Evolutionary conservation across 1,284 basidiomycete genomes (phyloP), one percentile per base, ranked within the genome.

Genomic region (Trametes hirsuta): DNA sequence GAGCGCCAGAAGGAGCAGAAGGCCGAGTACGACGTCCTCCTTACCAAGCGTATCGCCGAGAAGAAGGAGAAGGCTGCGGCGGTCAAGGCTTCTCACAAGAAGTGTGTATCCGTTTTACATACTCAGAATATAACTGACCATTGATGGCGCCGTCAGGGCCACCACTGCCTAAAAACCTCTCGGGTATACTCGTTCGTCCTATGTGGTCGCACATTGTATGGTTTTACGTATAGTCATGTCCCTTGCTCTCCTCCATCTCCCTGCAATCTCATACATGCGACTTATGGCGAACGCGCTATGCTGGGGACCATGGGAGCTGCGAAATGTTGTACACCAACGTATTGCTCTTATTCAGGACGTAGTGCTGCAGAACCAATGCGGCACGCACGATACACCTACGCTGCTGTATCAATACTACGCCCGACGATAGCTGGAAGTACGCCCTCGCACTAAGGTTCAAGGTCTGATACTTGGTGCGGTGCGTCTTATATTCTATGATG

Each of bases 1-100:
- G 93, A 95, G 75, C 85, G 83, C 77, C 95, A 97, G 85, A 95
- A 95, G 83, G 95, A 95, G 80, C 91, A 95, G 82, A 93, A 97
- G 82, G 75, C 86, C 64, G 97, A 98, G 82, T 97, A 90, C 86
- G 91, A 95, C 47, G 82, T 83, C 67, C 82, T 96, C 74, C 76
- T 98, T 61, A 83, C 91, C 80, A 97, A 98, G 86, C 94, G 94
- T 72, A 78, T 94, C 66, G 87, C 93, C 69, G 95, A 98, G 85
- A 93, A 91, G 86, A 97, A 97, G 87, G 87, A 86, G 75, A 91
- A 93, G 80, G 84, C 84, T 65, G 89, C 90, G 25, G 87, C 88
- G 37, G 79, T 87, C 83, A 91, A 90, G 78, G 90, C 89, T 46
- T 83, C 86, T 40, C 89, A 91, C 83, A 82, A 83, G 77, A 86